Evolutionary conservation across 2,329 filamentous ascomycete species (phyloP), one percentile per base, ranked within the genome.

Genomic region (Aspergillus tamarii): DNA sequence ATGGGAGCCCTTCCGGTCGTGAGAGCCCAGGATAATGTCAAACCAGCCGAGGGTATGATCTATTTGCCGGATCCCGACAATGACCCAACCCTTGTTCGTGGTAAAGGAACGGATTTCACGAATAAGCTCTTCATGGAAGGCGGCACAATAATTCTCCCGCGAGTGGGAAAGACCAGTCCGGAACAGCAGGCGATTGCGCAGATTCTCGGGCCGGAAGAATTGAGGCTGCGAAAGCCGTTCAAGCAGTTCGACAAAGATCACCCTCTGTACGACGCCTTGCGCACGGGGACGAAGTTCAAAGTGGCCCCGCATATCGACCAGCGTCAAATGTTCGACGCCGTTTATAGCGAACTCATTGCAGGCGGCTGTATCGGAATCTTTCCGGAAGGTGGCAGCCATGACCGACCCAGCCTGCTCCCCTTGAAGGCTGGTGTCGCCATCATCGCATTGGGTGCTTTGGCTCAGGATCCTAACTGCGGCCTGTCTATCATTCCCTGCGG

Each of bases 361-460:
- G 93, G 93, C 53, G 94, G 94, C 21, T 97, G 93, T 75, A 91
- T 98, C 60, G 95, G 94, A 66, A 97, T 99, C 74, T 99, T 98
- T 78, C 94, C 94, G 2, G 94, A 99, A 81, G 94, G 94, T 69
- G 94, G 94, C 72, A 97, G 94, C 76, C 94, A 98, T 79, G 94
- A 98, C 77, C 89, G 94, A 65, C 93, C 94, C 0, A 93, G 96
- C 75, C 84, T 98, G 55, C 84, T 98, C 45, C 94, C 95, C 26
- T 84, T 98, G 67, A 98, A 98, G 84, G 94, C 95, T 72, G 94
- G 94, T 77, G 93, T 99, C 64, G 95, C 95, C 63, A 95, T 99
- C 74, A 99, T 99, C 94, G 95, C 94, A 12, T 86, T 99, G 36
- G 94, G 94, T 39, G 91, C 95, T 1, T 84, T 98, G 58, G 93